These are phyloP conservation scores for Xylariaceae sp. DNA, from an alignment of 2,329 filamentous ascomycete species.

Conservation along the genomic window DNA sequence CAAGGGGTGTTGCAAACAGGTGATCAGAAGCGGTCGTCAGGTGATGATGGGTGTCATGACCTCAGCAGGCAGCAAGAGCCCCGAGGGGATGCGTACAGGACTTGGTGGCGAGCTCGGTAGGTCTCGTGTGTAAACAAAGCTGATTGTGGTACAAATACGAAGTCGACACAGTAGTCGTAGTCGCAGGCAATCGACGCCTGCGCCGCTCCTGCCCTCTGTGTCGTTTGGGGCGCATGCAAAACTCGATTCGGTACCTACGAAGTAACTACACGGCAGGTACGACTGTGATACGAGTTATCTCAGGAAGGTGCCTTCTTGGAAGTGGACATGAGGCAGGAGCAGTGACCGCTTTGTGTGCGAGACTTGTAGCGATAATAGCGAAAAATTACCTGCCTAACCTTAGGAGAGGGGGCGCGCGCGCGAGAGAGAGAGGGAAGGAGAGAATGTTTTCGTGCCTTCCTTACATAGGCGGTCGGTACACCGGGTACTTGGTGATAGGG, in stretches of 20 bases:
- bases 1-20: conserved; percentile 10
- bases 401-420: neutral
- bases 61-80: neutral
- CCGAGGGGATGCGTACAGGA: neutral
- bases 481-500: neutral
- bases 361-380: neutral
- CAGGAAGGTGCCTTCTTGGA: no score
- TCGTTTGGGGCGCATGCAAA: neutral
- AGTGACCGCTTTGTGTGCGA: neutral
- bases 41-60: conserved; percentile 6
- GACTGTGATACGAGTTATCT: no score
- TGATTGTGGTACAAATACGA: neutral
- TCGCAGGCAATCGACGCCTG: no score
- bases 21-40: conserved; percentile 10
- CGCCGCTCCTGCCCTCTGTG: neutral
- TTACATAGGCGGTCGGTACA: neutral
- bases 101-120: neutral
- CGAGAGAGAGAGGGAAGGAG: neutral
- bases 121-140: neutral
- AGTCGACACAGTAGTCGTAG: neutral
- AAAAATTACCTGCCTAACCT: neutral
- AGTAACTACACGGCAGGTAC: no score
- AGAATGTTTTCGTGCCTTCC: neutral
- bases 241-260: neutral
- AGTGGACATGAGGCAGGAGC: neutral